Evolutionary conservation across 2,329 filamentous ascomycete species (phyloP).

Genomic region (Cladophialophora exuberans): DNA sequence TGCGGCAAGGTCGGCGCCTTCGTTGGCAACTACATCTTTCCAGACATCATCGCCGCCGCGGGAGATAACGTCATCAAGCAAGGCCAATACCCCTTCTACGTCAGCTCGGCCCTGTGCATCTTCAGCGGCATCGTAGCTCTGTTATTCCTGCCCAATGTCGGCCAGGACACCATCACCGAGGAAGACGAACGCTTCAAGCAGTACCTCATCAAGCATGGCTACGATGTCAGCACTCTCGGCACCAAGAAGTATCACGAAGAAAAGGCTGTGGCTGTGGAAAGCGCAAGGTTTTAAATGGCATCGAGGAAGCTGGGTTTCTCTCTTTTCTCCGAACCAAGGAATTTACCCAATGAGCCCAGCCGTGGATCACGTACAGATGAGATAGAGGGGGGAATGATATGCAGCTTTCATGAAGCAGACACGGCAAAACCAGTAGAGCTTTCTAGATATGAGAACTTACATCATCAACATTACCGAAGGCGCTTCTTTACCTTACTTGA

Average conservation of each 20-base stretch:
- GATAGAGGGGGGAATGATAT: no score
- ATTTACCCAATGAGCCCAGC: no score
- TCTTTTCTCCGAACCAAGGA: no score
- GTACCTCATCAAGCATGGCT: conserved; percentile 74
- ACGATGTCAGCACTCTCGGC: conserved; percentile 68
- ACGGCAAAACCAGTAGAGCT: no score
- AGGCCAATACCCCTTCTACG: conserved; percentile 88
- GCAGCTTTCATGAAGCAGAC: no score
- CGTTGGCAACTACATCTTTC: conserved; percentile 79
- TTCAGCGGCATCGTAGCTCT: conserved; percentile 69
- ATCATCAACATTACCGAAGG: no score
- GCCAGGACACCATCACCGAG: conserved; percentile 73
- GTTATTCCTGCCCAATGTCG: conserved; percentile 74
- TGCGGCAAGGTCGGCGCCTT: conserved; percentile 66
- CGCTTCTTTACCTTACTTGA: no score
- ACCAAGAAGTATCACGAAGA: conserved; percentile 32
- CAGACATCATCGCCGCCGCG: conserved; percentile 65
- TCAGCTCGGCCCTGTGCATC: conserved; percentile 77
- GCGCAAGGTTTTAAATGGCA: no score
- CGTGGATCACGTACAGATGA: no score
- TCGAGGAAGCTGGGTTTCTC: no score
- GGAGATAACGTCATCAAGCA: conserved; percentile 59
- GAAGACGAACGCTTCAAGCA: conserved; percentile 77
- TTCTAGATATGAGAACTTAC: no score
- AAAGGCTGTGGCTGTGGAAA: conserved; percentile 7